phyloP scores from a whole-genome alignment of 345 rosid genomes.

The Syzygium oleosum region DNA sequence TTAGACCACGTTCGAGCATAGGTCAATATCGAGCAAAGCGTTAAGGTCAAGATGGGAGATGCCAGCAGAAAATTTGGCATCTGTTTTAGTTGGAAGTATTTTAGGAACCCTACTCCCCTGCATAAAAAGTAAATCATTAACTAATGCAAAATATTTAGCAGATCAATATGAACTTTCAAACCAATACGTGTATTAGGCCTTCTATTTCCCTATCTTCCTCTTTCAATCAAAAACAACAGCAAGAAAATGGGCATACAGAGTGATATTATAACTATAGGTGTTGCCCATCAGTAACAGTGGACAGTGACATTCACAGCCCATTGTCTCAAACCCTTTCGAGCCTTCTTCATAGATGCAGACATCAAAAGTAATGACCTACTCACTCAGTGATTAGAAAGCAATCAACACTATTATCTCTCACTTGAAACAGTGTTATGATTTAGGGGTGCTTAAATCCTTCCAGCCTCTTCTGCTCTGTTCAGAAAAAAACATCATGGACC shows the following conservation, averaged over 20 bases:
- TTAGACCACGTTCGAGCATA: conserved; percentile 42
- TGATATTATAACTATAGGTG: neutral
- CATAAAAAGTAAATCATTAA: neutral
- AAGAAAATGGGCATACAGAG: neutral
- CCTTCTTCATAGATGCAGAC: neutral
- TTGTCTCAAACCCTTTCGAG: neutral
- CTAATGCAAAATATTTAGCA: neutral
- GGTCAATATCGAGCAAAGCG: conserved; percentile 53
- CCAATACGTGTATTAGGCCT: neutral
- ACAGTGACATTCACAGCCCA: neutral
- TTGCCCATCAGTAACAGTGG: neutral
- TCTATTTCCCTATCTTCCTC: neutral
- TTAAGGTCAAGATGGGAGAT: conserved; percentile 70
- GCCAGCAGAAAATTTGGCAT: conserved; percentile 95
- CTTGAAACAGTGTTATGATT: neutral
- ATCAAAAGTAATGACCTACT: neutral
- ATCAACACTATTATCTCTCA: neutral
- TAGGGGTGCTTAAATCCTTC: neutral
- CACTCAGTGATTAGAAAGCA: neutral
- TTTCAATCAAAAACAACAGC: neutral
- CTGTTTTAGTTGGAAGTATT: conserved; percentile 73
- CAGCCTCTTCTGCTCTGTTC: neutral
- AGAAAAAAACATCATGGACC: neutral
- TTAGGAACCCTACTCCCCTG: conserved; percentile 95
- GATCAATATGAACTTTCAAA: neutral